Percentiles rank a stretch among this genome's conserved stretches.
phyloP scores from a whole-genome alignment of 192 early-diverging fungal genomes.

The Coemansia brasiliensis region DNA sequence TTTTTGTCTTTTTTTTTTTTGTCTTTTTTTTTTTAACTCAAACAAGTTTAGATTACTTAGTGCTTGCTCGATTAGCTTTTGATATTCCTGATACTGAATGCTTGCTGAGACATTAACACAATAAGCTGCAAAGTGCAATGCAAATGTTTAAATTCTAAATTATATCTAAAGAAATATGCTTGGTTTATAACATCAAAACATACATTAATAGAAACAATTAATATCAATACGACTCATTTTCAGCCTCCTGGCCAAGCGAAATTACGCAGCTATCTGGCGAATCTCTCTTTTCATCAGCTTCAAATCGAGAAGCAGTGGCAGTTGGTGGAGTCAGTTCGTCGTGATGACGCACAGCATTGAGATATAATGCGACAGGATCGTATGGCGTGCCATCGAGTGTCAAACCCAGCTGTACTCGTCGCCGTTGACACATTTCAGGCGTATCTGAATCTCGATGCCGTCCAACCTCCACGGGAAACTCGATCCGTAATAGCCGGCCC shows the following conservation, averaged over 20 bases:
- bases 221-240: too few relatives aligned
- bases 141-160: too few relatives aligned
- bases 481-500: constrained; percentile 49
- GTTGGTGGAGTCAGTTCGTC: constrained; percentile 13
- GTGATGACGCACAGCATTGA: constrained; percentile 19
- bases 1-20: too few relatives aligned
- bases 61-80: too few relatives aligned
- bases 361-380: constrained; percentile 43
- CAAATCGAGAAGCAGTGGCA: neutral
- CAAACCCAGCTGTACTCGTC: constrained; percentile 39
- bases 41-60: too few relatives aligned
- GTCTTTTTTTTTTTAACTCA: too few relatives aligned
- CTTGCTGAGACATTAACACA: too few relatives aligned
- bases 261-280: constrained; percentile 5
- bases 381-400: constrained; percentile 48
- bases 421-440: constrained; percentile 32
- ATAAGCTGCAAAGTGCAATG: too few relatives aligned
- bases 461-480: constrained; percentile 55
- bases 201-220: too few relatives aligned
- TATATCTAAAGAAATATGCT: too few relatives aligned
- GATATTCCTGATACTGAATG: too few relatives aligned
- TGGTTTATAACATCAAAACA: too few relatives aligned
- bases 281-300: constrained; percentile 11
- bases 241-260: neutral
- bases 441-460: constrained; percentile 37